phyloP scores from a whole-genome alignment of 164 flowering plant species.

The Nymphaea thermarum region DNA sequence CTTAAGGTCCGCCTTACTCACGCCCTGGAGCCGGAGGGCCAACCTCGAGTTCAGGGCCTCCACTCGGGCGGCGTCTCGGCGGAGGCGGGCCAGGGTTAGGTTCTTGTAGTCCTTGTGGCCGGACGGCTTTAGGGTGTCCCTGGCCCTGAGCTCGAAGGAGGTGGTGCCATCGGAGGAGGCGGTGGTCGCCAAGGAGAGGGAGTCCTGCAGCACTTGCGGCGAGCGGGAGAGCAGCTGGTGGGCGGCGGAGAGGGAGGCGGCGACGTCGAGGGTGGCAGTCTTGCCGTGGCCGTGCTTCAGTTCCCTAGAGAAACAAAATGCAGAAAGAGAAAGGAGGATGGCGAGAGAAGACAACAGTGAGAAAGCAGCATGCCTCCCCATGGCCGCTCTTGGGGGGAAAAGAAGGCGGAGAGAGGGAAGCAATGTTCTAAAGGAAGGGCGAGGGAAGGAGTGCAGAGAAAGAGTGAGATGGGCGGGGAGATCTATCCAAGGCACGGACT shows the following conservation, averaged over 20 bases:
- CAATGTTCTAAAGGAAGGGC: background rate
- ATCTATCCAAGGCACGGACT: background rate
- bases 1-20: slow-evolving; percentile 31
- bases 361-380: background rate
- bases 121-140: slow-evolving; percentile 12
- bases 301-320: background rate
- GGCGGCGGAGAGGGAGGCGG: slow-evolving; percentile 29
- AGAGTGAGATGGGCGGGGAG: background rate
- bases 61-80: slow-evolving; percentile 63
- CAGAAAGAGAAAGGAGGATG: slow-evolving; percentile 1
- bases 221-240: slow-evolving; percentile 16
- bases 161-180: slow-evolving; percentile 7
- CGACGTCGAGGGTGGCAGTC: slow-evolving; percentile 39
- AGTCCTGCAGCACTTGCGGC: slow-evolving; percentile 5
- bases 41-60: slow-evolving; percentile 33
- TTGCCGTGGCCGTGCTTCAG: slow-evolving; percentile 12
- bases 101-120: slow-evolving; percentile 43
- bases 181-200: slow-evolving; percentile 1
- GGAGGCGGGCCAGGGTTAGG: slow-evolving; percentile 34
- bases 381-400: slow-evolving; percentile 1
- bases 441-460: background rate
- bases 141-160: slow-evolving; percentile 18
- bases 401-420: background rate
- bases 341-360: background rate
- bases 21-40: slow-evolving; percentile 38